Conservation (phyloP, 1,284 basidiomycete genomes). For the Puccinia hordei region DNA sequence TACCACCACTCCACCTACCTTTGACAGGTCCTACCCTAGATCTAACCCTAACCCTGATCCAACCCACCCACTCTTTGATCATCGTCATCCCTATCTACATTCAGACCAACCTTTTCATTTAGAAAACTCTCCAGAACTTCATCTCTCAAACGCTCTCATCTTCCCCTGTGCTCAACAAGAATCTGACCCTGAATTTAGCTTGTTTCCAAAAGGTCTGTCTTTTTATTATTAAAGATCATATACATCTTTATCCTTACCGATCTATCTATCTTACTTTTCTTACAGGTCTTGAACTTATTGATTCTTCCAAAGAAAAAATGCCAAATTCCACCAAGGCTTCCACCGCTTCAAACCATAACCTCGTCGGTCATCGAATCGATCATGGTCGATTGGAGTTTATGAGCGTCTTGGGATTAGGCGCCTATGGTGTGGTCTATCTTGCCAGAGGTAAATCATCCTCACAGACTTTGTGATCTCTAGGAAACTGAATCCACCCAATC, state of each 20-base stretch:
- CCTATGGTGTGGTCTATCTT: constrained; percentile 94
- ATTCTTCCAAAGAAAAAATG: constrained; percentile 40
- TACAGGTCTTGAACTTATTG: constrained; percentile 35
- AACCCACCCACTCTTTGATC: constrained; percentile 21
- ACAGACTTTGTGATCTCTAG: background rate
- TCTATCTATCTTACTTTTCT: background rate
- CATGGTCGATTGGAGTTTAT: constrained; percentile 72
- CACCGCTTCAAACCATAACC: constrained; percentile 55
- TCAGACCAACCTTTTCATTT: constrained; percentile 35
- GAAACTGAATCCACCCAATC: background rate
- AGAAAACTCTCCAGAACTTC: constrained; percentile 46
- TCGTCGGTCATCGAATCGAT: constrained; percentile 61
- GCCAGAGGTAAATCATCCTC: constrained; percentile 66
- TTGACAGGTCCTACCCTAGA: background rate
- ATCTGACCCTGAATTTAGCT: constrained; percentile 32
- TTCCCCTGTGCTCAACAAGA: constrained; percentile 46
- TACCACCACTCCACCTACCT: background rate
- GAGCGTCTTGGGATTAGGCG: constrained; percentile 86
- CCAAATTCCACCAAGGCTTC: constrained; percentile 25
- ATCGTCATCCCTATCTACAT: constrained; percentile 39
- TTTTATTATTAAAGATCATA: background rate
- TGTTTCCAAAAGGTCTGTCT: constrained; percentile 33
- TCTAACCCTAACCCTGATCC: background rate
- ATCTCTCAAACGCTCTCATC: constrained; percentile 4
- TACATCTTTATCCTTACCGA: background rate